phyloP scores from a whole-genome alignment of 805 yeast genomes.

The Pichia exigua region DNA sequence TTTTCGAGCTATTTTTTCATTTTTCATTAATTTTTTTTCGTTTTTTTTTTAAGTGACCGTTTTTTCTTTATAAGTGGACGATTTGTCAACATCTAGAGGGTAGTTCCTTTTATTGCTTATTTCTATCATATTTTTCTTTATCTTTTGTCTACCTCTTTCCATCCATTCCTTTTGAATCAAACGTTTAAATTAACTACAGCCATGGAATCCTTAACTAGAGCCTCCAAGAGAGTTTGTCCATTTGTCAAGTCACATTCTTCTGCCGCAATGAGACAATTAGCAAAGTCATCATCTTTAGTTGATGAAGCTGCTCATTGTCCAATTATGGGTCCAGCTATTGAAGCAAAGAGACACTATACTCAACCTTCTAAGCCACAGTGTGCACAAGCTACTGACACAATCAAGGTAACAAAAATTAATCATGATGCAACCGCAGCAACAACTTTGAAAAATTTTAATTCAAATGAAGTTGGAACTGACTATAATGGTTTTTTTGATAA shows the following conservation, averaged over 20 bases:
- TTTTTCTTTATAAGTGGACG: background rate
- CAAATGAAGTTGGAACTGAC: slow-evolving; percentile 54
- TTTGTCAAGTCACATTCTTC: slow-evolving; percentile 57
- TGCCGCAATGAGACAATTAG: slow-evolving; percentile 50
- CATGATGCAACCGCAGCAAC: slow-evolving; percentile 29
- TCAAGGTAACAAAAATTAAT: slow-evolving; percentile 21
- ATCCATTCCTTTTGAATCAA: background rate
- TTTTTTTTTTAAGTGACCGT: background rate
- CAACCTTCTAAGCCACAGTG: slow-evolving; percentile 37
- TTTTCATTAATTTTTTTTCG: background rate
- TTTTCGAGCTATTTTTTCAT: background rate
- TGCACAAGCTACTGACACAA: slow-evolving; percentile 38
- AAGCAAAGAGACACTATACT: slow-evolving; percentile 36
- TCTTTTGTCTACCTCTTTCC: background rate
- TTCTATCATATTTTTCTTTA: too few species aligned
- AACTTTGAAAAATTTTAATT: slow-evolving; percentile 23
- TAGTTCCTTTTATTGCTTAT: too few species aligned
- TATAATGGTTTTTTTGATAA: slow-evolving; percentile 59
- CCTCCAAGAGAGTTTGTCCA: slow-evolving; percentile 77
- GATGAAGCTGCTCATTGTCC: slow-evolving; percentile 73
- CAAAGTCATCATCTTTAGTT: slow-evolving; percentile 38
- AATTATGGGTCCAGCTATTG: slow-evolving; percentile 78
- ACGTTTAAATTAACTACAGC: background rate
- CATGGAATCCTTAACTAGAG: slow-evolving; percentile 77
- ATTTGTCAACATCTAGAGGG: background rate